These are phyloP conservation scores for Drechslera avenae DNA, from an alignment of 2,329 filamentous ascomycete species.

Conservation along the genomic window DNA sequence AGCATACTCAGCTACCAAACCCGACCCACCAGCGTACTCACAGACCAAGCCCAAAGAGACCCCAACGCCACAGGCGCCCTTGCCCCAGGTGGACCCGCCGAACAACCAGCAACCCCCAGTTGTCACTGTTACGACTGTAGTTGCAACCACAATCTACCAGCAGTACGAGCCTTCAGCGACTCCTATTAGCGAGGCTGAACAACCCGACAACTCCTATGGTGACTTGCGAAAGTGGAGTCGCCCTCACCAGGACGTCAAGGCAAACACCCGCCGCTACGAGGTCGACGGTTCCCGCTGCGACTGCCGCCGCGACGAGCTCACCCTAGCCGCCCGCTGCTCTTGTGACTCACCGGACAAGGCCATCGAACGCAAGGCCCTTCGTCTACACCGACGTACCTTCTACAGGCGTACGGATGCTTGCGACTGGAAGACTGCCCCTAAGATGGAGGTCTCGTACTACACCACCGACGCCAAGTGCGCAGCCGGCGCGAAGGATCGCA, in stretches of 20 bases:
- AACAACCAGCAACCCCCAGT: conserved; percentile 4
- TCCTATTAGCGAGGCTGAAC: conserved; percentile 10
- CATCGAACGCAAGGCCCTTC: conserved; percentile 41
- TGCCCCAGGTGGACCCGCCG: conserved; percentile 8
- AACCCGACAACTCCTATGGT: conserved; percentile 9
- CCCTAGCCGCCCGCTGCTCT: conserved; percentile 29
- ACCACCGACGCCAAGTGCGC: conserved; percentile 47
- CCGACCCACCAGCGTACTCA: conserved; percentile 13
- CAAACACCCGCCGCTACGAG: conserved; percentile 24
- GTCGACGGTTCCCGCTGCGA: conserved; percentile 41
- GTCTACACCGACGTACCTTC: conserved; percentile 37
- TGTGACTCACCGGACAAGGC: conserved; percentile 29
- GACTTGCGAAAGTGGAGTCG: conserved; percentile 3
- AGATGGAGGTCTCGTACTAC: conserved; percentile 51
- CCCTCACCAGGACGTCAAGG: conserved; percentile 19
- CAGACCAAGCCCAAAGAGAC: conserved; percentile 17
- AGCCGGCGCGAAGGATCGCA: conserved; percentile 35
- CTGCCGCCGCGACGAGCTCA: conserved; percentile 27
- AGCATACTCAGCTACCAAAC: conserved; percentile 16
- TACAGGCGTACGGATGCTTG: conserved; percentile 40
- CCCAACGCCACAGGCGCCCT: conserved; percentile 2
- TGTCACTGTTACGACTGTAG: conserved; percentile 13
- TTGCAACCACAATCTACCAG: conserved; percentile 11
- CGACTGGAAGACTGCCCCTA: conserved; percentile 47
- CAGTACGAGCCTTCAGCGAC: conserved; percentile 3